These are phyloP conservation scores for Lycium barbarum DNA, from an alignment of 257 asterid genomes.

Conservation along the genomic window DNA sequence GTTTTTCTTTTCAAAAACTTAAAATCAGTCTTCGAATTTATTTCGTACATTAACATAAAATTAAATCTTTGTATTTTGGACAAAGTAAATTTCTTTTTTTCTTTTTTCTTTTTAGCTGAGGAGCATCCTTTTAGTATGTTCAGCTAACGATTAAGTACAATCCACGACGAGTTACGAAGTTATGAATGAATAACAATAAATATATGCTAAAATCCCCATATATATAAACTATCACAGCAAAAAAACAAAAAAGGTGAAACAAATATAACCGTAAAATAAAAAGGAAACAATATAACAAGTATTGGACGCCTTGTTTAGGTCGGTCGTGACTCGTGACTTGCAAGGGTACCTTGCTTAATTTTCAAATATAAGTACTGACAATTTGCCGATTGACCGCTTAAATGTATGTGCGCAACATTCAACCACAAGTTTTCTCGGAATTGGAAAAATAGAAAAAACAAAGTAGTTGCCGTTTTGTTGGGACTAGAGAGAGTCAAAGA, in stretches of 20 bases:
- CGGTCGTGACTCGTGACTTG: constrained; percentile 14
- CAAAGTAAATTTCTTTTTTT: no score
- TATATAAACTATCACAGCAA: no score
- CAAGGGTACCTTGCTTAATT: constrained; percentile 10
- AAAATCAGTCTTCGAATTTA: no score
- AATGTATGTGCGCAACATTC: neutral
- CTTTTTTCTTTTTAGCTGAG: no score
- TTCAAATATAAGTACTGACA: neutral
- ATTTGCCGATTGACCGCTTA: neutral
- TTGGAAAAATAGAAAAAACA: neutral
- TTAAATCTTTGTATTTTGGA: no score
- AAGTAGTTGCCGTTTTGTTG: neutral
- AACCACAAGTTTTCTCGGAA: neutral
- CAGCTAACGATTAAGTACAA: no score
- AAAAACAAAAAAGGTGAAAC: no score
- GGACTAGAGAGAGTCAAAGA: neutral
- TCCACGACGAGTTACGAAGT: neutral
- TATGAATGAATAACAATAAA: neutral
- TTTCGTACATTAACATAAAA: no score
- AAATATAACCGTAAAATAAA: no score
- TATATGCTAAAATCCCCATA: no score
- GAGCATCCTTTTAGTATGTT: no score
- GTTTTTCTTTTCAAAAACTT: no score
- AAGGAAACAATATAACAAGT: neutral
- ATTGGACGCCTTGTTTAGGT: neutral